Percentiles rank a stretch among this genome's conserved stretches.
Evolutionary conservation across 1,139 yeast species (phyloP).

Genomic region (Scheffersomyces parashehatae): DNA sequence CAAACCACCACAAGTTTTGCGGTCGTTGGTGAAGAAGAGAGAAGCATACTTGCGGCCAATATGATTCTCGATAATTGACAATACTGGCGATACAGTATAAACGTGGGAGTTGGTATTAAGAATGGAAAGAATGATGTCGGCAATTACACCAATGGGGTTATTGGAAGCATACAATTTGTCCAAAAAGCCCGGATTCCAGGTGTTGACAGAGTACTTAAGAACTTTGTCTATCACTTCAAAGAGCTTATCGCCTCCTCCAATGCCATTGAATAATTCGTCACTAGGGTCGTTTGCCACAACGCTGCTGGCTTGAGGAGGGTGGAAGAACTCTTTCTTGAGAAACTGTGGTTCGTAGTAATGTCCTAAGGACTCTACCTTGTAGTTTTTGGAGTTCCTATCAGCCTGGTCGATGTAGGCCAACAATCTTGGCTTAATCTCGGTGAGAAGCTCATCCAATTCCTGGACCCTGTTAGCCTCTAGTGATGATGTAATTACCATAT

Average conservation of each 20-base stretch:
- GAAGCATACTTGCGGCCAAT: constrained; percentile 70
- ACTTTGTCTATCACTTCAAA: constrained; percentile 56
- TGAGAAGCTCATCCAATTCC: constrained; percentile 38
- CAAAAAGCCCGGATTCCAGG: constrained; percentile 86
- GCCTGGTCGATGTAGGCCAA: constrained; percentile 36
- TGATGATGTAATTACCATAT: constrained; percentile 11
- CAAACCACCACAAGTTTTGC: constrained; percentile 69
- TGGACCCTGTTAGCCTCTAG: constrained; percentile 39
- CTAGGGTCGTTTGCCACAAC: constrained; percentile 7
- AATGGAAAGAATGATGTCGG: constrained; percentile 68
- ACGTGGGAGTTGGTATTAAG: constrained; percentile 86
- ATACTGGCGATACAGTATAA: constrained; percentile 80
- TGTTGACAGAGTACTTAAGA: constrained; percentile 69
- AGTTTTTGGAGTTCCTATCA: constrained; percentile 29
- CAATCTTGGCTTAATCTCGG: constrained; percentile 36
- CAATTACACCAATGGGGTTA: constrained; percentile 78
- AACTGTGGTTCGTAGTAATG: constrained; percentile 37
- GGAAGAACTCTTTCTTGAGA: constrained; percentile 27
- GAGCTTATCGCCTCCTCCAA: constrained; percentile 5
- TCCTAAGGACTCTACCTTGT: constrained; percentile 35
- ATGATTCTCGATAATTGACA: constrained; percentile 72
- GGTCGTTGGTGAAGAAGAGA: constrained; percentile 51
- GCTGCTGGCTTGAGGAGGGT: constrained; percentile 3
- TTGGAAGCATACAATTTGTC: constrained; percentile 85
- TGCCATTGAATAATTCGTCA: constrained; percentile 2